These are phyloP conservation scores for Scopulariopsis brevicaulis DNA, from an alignment of 2,329 filamentous ascomycete genomes.

Conservation along the genomic window DNA sequence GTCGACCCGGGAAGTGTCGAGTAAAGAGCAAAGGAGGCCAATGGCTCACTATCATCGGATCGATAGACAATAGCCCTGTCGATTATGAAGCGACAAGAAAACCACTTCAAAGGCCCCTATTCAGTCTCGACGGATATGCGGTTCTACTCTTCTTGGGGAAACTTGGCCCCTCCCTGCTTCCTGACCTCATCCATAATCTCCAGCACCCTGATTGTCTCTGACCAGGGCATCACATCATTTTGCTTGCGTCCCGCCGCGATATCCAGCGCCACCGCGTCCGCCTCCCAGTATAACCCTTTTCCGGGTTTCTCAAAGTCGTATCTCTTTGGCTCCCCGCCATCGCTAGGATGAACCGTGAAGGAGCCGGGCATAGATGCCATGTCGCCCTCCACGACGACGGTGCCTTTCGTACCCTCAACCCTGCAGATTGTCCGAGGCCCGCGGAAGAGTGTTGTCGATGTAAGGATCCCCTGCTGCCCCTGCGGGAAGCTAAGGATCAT, in stretches of 20 bases:
- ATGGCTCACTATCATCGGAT: too few species aligned
- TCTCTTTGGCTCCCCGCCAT: conserved; percentile 15
- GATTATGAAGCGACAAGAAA: too few species aligned
- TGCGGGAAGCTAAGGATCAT: conserved; percentile 25
- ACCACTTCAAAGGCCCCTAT: too few species aligned
- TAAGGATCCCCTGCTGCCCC: conserved; percentile 27
- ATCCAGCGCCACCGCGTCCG: conserved; percentile 28
- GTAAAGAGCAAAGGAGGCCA: too few species aligned
- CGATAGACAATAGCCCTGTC: too few species aligned
- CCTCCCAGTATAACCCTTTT: conserved; percentile 31
- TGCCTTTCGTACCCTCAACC: conserved; percentile 26
- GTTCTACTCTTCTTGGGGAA: conserved; percentile 14
- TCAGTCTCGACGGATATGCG: too few species aligned
- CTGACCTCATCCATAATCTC: conserved; percentile 35
- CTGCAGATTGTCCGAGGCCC: conserved; percentile 18
- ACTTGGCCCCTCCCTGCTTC: conserved; percentile 16
- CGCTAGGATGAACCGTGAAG: conserved; percentile 21
- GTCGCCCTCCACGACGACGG: conserved; percentile 22
- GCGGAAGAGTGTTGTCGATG: conserved; percentile 20
- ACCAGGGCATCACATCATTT: conserved; percentile 29
- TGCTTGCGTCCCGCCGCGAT: conserved; percentile 23
- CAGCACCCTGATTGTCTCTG: conserved; percentile 31
- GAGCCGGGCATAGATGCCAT: conserved; percentile 18
- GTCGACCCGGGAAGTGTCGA: too few species aligned
- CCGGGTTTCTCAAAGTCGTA: conserved; percentile 24